Evolutionary conservation across 2,329 filamentous ascomycete species (phyloP).

Genomic region (Gnomoniopsis sp.): DNA sequence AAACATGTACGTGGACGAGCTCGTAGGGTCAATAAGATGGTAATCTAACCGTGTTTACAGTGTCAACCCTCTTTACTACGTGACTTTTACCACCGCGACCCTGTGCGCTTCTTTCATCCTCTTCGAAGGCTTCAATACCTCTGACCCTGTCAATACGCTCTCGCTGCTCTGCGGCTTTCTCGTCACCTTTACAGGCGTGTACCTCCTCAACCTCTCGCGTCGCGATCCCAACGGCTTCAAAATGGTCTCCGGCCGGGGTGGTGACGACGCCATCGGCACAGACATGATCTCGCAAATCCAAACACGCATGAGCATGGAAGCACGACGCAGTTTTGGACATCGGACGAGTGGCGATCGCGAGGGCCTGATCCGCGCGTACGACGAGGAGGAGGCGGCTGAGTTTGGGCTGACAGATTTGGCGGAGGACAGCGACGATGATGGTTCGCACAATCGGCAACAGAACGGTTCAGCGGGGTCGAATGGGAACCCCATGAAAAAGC

Average conservation of each 20-base stretch:
- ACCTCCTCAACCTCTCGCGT: conserved; percentile 92
- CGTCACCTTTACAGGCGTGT: conserved; percentile 92
- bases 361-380: conserved; percentile 83
- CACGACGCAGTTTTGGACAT: conserved; percentile 68
- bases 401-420: conserved; percentile 78
- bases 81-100: conserved; percentile 93
- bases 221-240: conserved; percentile 79
- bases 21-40: neutral
- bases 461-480: conserved; percentile 37
- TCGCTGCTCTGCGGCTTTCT: conserved; percentile 91
- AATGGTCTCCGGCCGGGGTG: conserved; percentile 57
- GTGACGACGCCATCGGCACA: conserved; percentile 78
- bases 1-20: conserved; percentile 70
- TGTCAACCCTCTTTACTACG: conserved; percentile 95
- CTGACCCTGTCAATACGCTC: conserved; percentile 84
- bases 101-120: conserved; percentile 94
- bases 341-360: conserved; percentile 64
- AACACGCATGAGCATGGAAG: conserved; percentile 91
- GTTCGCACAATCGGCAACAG: conserved; percentile 34
- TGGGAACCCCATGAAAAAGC: conserved; percentile 31
- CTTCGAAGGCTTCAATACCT: conserved; percentile 94
- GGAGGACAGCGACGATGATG: conserved; percentile 70
- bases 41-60: conserved; percentile 42
- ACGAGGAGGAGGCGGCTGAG: conserved; percentile 71
- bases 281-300: conserved; percentile 87